A percentile compares a stretch with the other conserved stretches of the same genome.
These are phyloP conservation scores for Cutaneotrichosporon dermatis DNA, from an alignment of 1,284 basidiomycete genomes.

Conservation along the genomic window DNA sequence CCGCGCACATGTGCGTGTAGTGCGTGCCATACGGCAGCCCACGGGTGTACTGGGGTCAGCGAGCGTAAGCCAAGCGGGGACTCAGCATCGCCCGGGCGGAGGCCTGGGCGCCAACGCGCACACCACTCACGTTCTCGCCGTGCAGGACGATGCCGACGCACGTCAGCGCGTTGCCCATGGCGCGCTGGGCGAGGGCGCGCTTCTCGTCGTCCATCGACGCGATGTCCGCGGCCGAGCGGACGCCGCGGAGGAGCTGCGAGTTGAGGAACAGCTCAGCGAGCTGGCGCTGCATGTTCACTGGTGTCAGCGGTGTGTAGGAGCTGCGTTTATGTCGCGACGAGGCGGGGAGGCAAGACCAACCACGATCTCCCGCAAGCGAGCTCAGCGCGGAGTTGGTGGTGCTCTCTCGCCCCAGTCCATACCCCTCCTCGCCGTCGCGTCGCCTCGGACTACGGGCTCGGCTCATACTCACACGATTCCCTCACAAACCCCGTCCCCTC, in stretches of 20 bases:
- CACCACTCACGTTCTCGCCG: conserved; percentile 10
- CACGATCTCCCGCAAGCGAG: too few relatives aligned
- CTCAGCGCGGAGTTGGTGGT: too few relatives aligned
- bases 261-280: conserved; percentile 27
- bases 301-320: background rate
- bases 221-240: conserved; percentile 22
- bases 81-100: too few relatives aligned
- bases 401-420: too few relatives aligned
- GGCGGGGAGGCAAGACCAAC: too few relatives aligned
- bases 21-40: conserved; percentile 67
- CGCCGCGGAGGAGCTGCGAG: conserved; percentile 27
- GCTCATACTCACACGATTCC: conserved; percentile 16
- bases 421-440: too few relatives aligned
- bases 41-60: conserved; percentile 61
- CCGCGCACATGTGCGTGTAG: conserved; percentile 64
- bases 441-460: background rate
- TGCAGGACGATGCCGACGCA: conserved; percentile 24
- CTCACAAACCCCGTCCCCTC: conserved; percentile 17
- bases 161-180: conserved; percentile 26
- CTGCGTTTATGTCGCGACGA: too few relatives aligned
- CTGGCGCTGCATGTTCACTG: conserved; percentile 15
- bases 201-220: conserved; percentile 23
- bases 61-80: too few relatives aligned
- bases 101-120: too few relatives aligned
- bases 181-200: conserved; percentile 24